Percentiles rank a stretch among this genome's conserved stretches.
phyloP scores from a whole-genome alignment of 208 protist species.

The Phytomonas serpens region DNA sequence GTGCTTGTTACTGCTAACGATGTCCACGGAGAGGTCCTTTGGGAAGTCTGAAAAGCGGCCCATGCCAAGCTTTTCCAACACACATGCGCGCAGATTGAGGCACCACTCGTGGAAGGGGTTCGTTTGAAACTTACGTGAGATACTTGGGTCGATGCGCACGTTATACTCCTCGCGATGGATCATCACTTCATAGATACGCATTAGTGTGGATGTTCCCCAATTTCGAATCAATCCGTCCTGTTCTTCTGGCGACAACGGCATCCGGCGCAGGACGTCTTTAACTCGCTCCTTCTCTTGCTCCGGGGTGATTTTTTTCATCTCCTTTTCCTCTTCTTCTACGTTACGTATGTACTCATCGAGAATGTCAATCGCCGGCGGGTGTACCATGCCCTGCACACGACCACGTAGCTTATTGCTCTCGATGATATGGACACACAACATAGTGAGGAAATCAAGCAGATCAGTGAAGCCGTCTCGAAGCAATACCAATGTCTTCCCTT shows the following conservation, averaged over 20 bases:
- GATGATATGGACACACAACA: slow-evolving; percentile 86
- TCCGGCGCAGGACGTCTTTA: slow-evolving; percentile 37
- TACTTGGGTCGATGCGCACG: slow-evolving; percentile 74
- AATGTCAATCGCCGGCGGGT: slow-evolving; percentile 75
- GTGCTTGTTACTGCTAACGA: slow-evolving; percentile 89
- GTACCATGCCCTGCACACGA: slow-evolving; percentile 73
- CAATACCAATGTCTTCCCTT: slow-evolving; percentile 80
- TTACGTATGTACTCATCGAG: slow-evolving; percentile 62
- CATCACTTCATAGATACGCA: slow-evolving; percentile 82
- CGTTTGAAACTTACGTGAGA: slow-evolving; percentile 70
- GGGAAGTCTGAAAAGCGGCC: slow-evolving; percentile 40
- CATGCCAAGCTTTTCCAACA: slow-evolving; percentile 63
- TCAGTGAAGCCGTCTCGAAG: slow-evolving; percentile 84
- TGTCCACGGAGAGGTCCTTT: slow-evolving; percentile 70
- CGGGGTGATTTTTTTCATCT: slow-evolving; percentile 15
- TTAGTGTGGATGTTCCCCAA: slow-evolving; percentile 53
- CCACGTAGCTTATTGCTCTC: slow-evolving; percentile 85
- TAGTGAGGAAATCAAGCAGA: slow-evolving; percentile 82
- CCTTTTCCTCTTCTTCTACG: slow-evolving; percentile 35
- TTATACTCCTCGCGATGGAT: slow-evolving; percentile 90
- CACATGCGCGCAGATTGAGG: slow-evolving; percentile 62
- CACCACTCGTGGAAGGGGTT: slow-evolving; percentile 85
- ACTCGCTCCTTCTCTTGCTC: slow-evolving; percentile 45
- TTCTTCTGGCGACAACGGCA: slow-evolving; percentile 59
- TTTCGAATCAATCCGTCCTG: slow-evolving; percentile 57